phyloP scores from a whole-genome alignment of 1,139 yeast species.

The Geotrichum bryndzae region DNA sequence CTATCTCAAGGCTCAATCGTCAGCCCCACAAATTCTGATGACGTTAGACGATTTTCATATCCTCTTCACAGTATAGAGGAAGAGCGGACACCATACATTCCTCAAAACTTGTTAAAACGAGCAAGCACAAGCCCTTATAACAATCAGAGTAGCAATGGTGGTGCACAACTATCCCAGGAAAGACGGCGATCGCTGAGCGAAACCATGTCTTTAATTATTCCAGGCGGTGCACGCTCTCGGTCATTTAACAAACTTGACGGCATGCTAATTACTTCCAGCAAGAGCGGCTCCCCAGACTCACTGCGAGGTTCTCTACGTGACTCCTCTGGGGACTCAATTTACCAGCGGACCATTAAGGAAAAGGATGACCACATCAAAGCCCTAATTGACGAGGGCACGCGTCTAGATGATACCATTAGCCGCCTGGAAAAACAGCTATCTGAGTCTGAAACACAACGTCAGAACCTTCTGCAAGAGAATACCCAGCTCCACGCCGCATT shows the following conservation, averaged over 20 bases:
- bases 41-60: not conserved
- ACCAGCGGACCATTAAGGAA: conserved; percentile 22
- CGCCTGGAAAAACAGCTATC: conserved; percentile 29
- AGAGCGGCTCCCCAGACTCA: not conserved
- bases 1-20: not conserved
- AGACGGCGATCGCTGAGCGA: conserved; percentile 18
- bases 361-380: conserved; percentile 31
- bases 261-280: not conserved
- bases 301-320: not conserved
- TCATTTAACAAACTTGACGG: conserved; percentile 11
- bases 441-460: conserved; percentile 29
- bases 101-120: conserved; percentile 11
- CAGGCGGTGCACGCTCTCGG: conserved; percentile 13
- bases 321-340: not conserved
- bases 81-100: conserved; percentile 18
- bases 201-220: conserved; percentile 16
- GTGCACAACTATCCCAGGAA: conserved; percentile 1
- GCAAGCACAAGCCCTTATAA: not conserved
- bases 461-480: conserved; percentile 32
- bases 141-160: not conserved
- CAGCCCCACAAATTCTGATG: not conserved
- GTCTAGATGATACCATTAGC: conserved; percentile 28
- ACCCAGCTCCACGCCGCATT: conserved; percentile 21
- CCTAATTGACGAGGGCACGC: conserved; percentile 30
- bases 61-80: conserved; percentile 16